A percentile compares a stretch with the other conserved stretches of the same genome.
Conservation (phyloP, 2,329 filamentous ascomycete species). For the Cadophora gregata region DNA sequence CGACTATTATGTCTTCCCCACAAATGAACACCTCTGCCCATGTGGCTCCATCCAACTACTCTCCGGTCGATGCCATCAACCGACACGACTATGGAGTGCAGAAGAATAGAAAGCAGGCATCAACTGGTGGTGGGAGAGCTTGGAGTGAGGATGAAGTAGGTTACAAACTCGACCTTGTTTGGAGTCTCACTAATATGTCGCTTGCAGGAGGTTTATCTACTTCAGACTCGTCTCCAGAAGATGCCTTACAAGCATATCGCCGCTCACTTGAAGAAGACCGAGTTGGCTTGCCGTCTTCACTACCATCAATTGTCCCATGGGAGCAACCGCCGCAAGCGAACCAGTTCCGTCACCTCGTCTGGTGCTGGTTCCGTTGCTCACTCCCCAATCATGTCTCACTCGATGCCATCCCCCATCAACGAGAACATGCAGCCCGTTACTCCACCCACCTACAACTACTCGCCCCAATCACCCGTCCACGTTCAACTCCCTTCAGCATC, state of each 20-base stretch:
- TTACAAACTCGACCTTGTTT: conserved; percentile 5
- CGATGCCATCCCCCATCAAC: conserved; percentile 57
- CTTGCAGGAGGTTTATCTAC: conserved; percentile 76
- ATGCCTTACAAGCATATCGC: conserved; percentile 94
- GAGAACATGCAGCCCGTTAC: conserved; percentile 45
- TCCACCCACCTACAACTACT: conserved; percentile 48
- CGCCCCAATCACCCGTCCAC: conserved; percentile 42
- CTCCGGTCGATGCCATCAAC: conserved; percentile 57
- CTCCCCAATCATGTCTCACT: conserved; percentile 56
- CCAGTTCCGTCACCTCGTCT: conserved; percentile 70
- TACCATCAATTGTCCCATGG: conserved; percentile 87
- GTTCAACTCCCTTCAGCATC: conserved; percentile 52
- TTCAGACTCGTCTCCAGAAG: conserved; percentile 84
- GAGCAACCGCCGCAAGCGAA: conserved; percentile 79
- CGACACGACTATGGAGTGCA: conserved; percentile 65
- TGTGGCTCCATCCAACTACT: conserved; percentile 40
- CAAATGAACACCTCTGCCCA: conserved; percentile 45
- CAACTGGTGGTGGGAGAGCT: conserved; percentile 77
- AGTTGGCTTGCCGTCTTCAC: conserved; percentile 85
- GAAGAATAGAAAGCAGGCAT: conserved; percentile 71
- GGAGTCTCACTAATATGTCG: conserved; percentile 23
- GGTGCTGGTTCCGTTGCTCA: conserved; percentile 58
- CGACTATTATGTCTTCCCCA: conserved; percentile 43
- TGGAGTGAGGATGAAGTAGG: conserved; percentile 86
- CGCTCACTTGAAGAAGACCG: conserved; percentile 83